Evolutionary conservation across 345 rosid genomes (phyloP), one percentile per base, ranked within the genome.

Genomic region (Pistacia integerrima): DNA sequence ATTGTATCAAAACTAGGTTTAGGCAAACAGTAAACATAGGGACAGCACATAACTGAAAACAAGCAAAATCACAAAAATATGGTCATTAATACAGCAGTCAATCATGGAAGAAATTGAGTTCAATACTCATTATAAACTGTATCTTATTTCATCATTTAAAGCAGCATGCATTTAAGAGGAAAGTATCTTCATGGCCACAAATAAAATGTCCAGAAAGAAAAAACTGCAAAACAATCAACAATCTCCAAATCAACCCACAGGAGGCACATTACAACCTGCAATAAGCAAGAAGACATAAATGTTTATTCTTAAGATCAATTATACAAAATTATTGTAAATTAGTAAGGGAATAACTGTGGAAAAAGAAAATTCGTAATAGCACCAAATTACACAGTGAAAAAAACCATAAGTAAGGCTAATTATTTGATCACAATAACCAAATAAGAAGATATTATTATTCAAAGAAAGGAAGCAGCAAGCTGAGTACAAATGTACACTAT

Each of bases 1-100:
- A 77, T 51, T 88, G 93, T 51, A 80, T 90, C 64, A 85, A 76
- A 48, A 81, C 82, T 64, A 90, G 98, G 74, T 84, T 66, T 85
- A 76, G 63, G 65, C 81, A 81, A 70, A 30, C 33, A 30, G 33
- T 30, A 30, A 30, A 30, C 33, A 30, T 30, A 30, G 33, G 33
- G 33, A 30, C 1, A 30, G 33, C 33, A 2, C 33, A 30, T 30
- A 30, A 30, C 33, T 30, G 33, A 30, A 30, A 30, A 30, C 33
- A 30, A 30, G 2, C 33, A 30, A 30, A 30, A 30, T 1, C 2
- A 30, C 33, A 30, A 30, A 2, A 30, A 1, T 30, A 30, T 30
- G 33, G 33, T 2, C 33, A 30, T 30, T 30, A 30, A 30, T 30
- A 30, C 33, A 30, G 64, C 60, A 67, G 56, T 0, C 46, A 33